Evolutionary conservation across 2,329 filamentous ascomycete species (phyloP), one percentile per base, ranked within the genome.

Genomic region (Lachnellula occidentalis): DNA sequence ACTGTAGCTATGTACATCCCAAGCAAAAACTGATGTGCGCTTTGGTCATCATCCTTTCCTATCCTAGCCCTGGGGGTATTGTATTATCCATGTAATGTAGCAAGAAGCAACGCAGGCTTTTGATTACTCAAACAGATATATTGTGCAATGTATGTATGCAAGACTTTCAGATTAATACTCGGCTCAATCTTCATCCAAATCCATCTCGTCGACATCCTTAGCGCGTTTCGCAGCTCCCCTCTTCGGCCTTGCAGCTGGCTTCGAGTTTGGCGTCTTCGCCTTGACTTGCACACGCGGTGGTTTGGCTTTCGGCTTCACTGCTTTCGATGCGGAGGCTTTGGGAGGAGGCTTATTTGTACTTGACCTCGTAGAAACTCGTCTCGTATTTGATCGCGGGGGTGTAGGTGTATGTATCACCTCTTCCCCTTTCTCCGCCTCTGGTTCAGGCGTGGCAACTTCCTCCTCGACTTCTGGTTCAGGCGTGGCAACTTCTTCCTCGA

Each of bases 341-440:
- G 51, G 45, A 22, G 53, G 7, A 24, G 56, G 17, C 37, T 50
- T 53, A 48, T 51, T 58, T 21, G 42, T 34, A n/a, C 48, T 50
- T 37, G 47, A 34, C 45, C 48, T 54, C 19, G 34, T n/a, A 2
- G 45, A 34, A 17, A 45, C 42, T 27, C 50, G 53, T 27, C 54
- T 58, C 5, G 53, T 51, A 17, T 53, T 60, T 1, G 62, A 50
- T 12, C 22, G 45, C 19, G 60, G 58, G 8, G 58, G 51, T 12
- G 55, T 50, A 24, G 57, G 53, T 36, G 57, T 54, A 27, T 53
- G 55, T 36, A 54, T 52, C 34, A 47, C 48, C 46, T 70, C 67
- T 68, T 56, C 45, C 34, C 55, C 51, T 45, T 41, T 55, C 47
- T 61, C 52, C 4, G 46, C 21, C 41, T 59, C 58, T 9, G 42